Base-by-base conservation (phyloP, 2,329 filamentous ascomycete species). In the Diaporthe aspalathi region DNA sequence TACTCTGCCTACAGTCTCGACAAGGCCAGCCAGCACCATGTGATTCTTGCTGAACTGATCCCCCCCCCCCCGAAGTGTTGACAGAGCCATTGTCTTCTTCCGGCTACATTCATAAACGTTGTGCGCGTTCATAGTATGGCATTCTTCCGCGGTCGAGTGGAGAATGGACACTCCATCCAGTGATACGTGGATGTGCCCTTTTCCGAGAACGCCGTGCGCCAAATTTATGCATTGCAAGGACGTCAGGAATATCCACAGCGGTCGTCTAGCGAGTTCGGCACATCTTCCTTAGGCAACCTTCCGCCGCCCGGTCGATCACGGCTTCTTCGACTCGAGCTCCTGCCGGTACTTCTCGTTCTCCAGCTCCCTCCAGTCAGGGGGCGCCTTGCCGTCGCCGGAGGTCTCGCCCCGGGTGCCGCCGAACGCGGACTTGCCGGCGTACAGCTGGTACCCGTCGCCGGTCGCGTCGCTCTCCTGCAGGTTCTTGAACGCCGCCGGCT, bases 401-500 rank as follows among this genome's bases (percentile, higher is more conserved):
- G 90, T 91, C 81, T 88, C 86, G 81, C 89, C 90, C 73, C 89
- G 89, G n/a, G 84, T 81, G 71, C 89, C 88, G 14, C 84, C 84
- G 79, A 93, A 94, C 11, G 92, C 92, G 56, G 90, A 87, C 78
- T 90, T 90, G 40, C 94, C 94, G 20, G 91, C 93, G 81, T 97
- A 97, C 75, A 97, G 81, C 84, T 96, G 91, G 79, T 91, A 89
- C 5, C 88, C 87, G 68, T 85, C 83, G 73, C 85, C 86, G 14
- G 84, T 83, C 32, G 84, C 84, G 75, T 93, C 91, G 70, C 89
- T 81, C 75, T 91, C 86, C 78, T 90, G 87, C 76, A 90, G 83
- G 72, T 86, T 83, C 78, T 84, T 86, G 75, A 92, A 89, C 29
- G 90, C 87, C 75, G 97, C 91, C 68, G 96, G 94, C 81, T 94